Evolutionary conservation across 2,329 filamentous ascomycete genomes (phyloP), one percentile per base, ranked within the genome.

Genomic region (Magnaporthales sp.): DNA sequence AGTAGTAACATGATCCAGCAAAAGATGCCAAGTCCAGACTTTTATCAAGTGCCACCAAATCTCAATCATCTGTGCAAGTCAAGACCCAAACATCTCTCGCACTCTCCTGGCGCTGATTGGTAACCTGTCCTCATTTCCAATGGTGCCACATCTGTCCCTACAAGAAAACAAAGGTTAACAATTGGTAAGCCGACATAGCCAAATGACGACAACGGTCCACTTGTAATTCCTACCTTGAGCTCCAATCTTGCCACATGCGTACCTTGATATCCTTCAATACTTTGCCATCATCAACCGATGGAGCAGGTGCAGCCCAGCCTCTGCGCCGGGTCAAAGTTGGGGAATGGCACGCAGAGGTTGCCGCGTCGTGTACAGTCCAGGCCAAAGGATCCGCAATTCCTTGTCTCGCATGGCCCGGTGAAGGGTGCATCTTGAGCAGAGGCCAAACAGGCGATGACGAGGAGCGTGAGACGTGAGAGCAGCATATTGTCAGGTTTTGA

Each of bases 251-350:
- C 7, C 22, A 30, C 19, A 62, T 15, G 9, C 54, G 54, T 7
- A n/a, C 7, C 2, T 62, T 9, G 54, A 58, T n/a, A 15, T 27
- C 22, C 22, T 27, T 26, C 24, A 3, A 8, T 56, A 26, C 4
- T 27, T 26, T 27, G 8, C 9, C 13, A 6, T 19, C 30, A n/a
- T 31, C n/a, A 26, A 19, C 22, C 54, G 6, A 24, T 5, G 10
- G 64, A 66, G 64, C 64, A 66, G 29, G 54, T 61, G 64, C 64
- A 66, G 64, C 64, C 64, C 54, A 61, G 3, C n/a, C 64, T 58
- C 2, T 38, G 51, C 13, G 29, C 64, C n/a, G 11, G 22, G 30
- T 66, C 64, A 26, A 24, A 27, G 64, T 22, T 4, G 15, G 64
- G 64, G 54, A 38, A 66, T 8, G 64, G 54, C 29, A 66, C 64